Percentiles rank a stretch among this genome's conserved stretches.
Evolutionary conservation across 306 rosid genomes (phyloP).

Genomic region (Castanea sativa): DNA sequence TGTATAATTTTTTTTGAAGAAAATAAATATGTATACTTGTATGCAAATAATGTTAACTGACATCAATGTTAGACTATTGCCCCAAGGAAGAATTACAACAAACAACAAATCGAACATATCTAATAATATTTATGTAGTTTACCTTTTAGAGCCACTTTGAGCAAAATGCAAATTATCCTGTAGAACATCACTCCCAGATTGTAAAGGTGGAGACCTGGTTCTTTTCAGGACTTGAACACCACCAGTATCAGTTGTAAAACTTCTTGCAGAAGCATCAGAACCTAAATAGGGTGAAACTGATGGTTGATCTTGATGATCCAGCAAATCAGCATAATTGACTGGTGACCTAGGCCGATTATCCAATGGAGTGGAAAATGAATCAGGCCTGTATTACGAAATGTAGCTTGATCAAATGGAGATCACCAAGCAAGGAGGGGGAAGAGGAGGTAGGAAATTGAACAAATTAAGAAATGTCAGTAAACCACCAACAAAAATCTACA

Average conservation of each 20-base stretch:
- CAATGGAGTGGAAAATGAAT: constrained; percentile 29
- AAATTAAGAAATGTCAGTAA: constrained; percentile 11
- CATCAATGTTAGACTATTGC: not conserved
- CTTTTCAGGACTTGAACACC: constrained; percentile 48
- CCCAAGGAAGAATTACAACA: not conserved
- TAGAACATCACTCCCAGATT: constrained; percentile 13
- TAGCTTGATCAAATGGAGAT: constrained; percentile 19
- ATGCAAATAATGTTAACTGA: not conserved
- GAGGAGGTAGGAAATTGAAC: constrained; percentile 1
- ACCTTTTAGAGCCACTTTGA: constrained; percentile 45
- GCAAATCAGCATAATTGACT: constrained; percentile 23
- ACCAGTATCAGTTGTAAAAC: constrained; percentile 26
- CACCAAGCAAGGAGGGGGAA: not conserved
- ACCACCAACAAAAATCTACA: not conserved
- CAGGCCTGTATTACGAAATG: constrained; percentile 42
- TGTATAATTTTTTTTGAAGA: no score
- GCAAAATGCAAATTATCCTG: constrained; percentile 25
- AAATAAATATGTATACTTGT: not conserved
- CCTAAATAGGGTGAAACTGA: constrained; percentile 26
- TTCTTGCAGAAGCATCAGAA: constrained; percentile 37
- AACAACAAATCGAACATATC: not conserved
- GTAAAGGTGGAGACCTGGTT: constrained; percentile 51
- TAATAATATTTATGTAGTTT: constrained; percentile 3
- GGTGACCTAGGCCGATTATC: constrained; percentile 30
- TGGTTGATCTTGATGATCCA: constrained; percentile 34